Conservation (phyloP, 305 asterid species). For the Solanum hybrid region DNA sequence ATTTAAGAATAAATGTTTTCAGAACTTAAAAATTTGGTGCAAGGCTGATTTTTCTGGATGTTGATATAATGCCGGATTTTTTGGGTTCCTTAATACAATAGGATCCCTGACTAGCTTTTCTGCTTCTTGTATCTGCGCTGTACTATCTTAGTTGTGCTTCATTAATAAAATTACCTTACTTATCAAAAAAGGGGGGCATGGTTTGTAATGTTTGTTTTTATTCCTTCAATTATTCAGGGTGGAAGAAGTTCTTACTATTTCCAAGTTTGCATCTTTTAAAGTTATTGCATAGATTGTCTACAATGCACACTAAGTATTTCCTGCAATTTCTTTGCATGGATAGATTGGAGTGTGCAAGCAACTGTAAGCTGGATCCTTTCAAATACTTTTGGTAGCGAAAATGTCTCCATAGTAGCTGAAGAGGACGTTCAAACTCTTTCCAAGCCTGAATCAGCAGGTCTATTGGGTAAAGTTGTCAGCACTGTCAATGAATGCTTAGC, state of each 20-base stretch:
- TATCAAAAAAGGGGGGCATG: background rate
- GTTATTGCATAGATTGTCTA: background rate
- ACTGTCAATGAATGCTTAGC: conserved; percentile 56
- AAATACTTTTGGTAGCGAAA: conserved; percentile 36
- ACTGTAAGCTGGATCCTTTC: conserved; percentile 66
- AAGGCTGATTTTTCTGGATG: background rate
- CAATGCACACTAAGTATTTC: background rate
- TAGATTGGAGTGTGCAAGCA: conserved; percentile 78
- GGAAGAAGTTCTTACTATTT: background rate
- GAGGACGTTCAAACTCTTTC: conserved; percentile 68
- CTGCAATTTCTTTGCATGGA: background rate
- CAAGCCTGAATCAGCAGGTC: conserved; percentile 44
- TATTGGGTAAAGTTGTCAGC: conserved; percentile 40
- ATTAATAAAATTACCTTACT: background rate
- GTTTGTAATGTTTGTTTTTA: background rate
- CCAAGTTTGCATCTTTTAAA: background rate
- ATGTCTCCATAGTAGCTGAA: conserved; percentile 67
- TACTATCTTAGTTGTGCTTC: background rate
- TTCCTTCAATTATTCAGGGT: background rate
- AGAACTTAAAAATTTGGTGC: background rate
- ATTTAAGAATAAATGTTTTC: background rate
- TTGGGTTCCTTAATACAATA: background rate
- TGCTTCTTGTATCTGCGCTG: background rate
- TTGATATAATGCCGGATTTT: background rate
- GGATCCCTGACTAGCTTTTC: background rate